Percentiles rank a stretch among this genome's conserved stretches.
Evolutionary conservation across 2,329 filamentous ascomycete genomes (phyloP).

Genomic region (Arthrobotrys pseudoclavata): DNA sequence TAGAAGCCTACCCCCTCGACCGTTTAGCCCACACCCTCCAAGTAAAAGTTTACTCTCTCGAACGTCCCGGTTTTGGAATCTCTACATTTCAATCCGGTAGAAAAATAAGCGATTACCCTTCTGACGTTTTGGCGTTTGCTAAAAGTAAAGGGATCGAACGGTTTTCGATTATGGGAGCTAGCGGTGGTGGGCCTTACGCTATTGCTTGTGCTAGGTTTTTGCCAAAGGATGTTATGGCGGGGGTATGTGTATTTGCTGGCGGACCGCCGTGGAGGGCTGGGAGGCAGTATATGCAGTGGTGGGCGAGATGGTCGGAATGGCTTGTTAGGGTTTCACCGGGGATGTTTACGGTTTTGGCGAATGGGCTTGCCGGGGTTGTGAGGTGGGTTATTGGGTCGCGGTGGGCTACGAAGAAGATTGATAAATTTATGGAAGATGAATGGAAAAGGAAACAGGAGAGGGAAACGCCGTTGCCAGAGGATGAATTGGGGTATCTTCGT

Average conservation of each 20-base stretch:
- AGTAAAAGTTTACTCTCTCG: conserved; percentile 66
- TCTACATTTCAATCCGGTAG: conserved; percentile 65
- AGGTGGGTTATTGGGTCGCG: conserved; percentile 61
- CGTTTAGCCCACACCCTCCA: conserved; percentile 62
- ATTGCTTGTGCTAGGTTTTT: conserved; percentile 54
- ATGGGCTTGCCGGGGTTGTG: conserved; percentile 60
- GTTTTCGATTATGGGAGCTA: conserved; percentile 44
- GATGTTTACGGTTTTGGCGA: conserved; percentile 59
- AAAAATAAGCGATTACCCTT: conserved; percentile 45
- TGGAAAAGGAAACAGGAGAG: conserved; percentile 56
- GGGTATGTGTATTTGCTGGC: conserved; percentile 66
- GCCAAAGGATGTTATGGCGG: conserved; percentile 63
- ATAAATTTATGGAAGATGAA: conserved; percentile 62
- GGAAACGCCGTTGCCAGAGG: not conserved
- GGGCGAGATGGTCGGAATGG: conserved; percentile 60
- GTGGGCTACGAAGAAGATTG: conserved; percentile 61
- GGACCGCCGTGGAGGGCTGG: conserved; percentile 66
- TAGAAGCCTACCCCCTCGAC: conserved; percentile 65
- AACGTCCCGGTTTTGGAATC: conserved; percentile 68
- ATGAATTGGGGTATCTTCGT: conserved; percentile 32
- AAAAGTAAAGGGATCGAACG: conserved; percentile 5
- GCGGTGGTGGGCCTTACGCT: conserved; percentile 52
- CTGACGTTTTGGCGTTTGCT: conserved; percentile 40
- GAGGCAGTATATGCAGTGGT: conserved; percentile 63
- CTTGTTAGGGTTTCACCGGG: conserved; percentile 63